Percentiles rank a stretch among this genome's conserved stretches.
phyloP scores from a whole-genome alignment of 139 green algal species.

The Marvania coccoides region DNA sequence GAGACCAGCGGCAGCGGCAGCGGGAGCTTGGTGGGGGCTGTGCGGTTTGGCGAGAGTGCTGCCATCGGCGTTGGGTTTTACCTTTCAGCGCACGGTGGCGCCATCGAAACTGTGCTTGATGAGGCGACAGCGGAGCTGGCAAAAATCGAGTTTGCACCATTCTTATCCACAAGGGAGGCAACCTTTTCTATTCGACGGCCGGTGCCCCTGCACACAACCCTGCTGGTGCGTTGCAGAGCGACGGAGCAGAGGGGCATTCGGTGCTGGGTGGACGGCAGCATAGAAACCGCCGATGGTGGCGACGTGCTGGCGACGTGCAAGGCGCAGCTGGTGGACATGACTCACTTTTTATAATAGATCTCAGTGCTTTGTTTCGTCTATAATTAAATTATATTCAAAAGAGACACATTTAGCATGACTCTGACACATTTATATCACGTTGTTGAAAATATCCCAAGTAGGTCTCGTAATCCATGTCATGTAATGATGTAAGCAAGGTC shows the following conservation, averaged over 20 bases:
- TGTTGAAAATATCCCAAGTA: not conserved
- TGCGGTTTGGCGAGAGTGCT: conserved; percentile 25
- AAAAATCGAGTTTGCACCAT: conserved; percentile 25
- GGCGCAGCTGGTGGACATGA: conserved; percentile 25
- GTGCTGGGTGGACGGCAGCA: conserved; percentile 22
- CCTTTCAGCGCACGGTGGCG: conserved; percentile 28
- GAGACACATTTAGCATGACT: no score
- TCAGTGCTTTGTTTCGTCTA: no score
- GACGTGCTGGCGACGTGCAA: conserved; percentile 20
- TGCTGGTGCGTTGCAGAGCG: conserved; percentile 8
- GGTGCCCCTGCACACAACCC: conserved; percentile 23
- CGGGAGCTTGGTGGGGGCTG: conserved; percentile 14
- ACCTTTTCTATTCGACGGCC: conserved; percentile 25
- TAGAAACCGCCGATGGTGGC: not conserved
- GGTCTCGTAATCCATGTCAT: not conserved
- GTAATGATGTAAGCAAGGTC: no score
- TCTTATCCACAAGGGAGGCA: conserved; percentile 24
- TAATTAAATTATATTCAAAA: not conserved
- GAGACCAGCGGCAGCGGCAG: not conserved
- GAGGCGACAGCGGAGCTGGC: conserved; percentile 37
- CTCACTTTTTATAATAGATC: no score
- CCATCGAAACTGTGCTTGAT: conserved; percentile 33
- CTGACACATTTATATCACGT: no score
- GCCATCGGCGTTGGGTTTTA: conserved; percentile 28
- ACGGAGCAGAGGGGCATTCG: conserved; percentile 10